Base-by-base conservation (phyloP, 768 basidiomycete genomes). In the Glaciozyma antarctica region DNA sequence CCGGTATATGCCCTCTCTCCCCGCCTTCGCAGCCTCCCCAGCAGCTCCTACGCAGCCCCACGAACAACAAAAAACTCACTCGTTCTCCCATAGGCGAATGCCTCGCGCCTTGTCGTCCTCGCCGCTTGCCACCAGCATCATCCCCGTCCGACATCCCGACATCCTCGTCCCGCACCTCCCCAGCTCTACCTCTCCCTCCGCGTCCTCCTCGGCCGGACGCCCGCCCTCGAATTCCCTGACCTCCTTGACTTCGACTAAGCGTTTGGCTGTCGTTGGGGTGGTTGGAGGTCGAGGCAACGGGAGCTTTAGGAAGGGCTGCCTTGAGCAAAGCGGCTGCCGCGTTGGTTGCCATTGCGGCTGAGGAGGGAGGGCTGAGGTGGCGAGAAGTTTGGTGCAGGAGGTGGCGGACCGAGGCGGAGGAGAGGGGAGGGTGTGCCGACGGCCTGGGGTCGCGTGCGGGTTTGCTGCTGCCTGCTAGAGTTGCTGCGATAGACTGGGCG, bases 11-110 rank as follows among this genome's bases (percentile, higher is more conserved):
- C 10, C 34, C 41, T n/a, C 13, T 10, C 6, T 16, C 38, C 38
- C 1, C 1, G 22, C 5, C 38, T 8, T 24, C 22, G 4, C 12
- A 16, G 30, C 43, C n/a, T 38, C 16, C 34, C 17, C n/a, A 26
- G 24, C 24, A 26, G 38, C 26, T 41, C 15, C 17, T 28, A 16
- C 24, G 17, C 44, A 58, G 13, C 28, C 13, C 5, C 10, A 22
- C 1, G 34, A 17, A 12, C 54, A 30, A 41, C 26, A 32, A 41
- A 24, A 5, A 32, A 34, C 66, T 56, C 26, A 67, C 66, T 15
- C 69, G 19, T 17, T 70, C 62, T 44, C 69, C 69, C 69, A 70
- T 70, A 3, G 69, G 69, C 65, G 22, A 13, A 38, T 58, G 41
- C 57, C 57, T 10, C 41, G n/a, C 26, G n/a, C 43, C 16, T 45